Base-by-base conservation (phyloP, 768 basidiomycete genomes). In the Collybia nuda region DNA sequence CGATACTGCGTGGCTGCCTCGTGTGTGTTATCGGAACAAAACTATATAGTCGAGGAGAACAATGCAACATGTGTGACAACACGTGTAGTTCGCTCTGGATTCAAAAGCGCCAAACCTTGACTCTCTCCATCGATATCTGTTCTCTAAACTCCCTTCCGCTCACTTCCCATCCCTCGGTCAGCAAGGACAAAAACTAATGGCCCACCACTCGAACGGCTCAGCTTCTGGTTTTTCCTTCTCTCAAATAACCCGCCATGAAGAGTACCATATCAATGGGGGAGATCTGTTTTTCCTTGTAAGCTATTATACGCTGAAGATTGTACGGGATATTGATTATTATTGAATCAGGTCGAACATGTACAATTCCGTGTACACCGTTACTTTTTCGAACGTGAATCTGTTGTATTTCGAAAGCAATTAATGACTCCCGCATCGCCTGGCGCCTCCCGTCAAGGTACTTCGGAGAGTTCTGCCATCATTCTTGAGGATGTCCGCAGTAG, bases 331-430 rank as follows among this genome's bases (percentile, higher is more conserved):
- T 67, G 64, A 24, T 69, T 69, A 68, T 9, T 66, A 69, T 18
- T 59, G 59, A 28, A 26, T 41, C 56, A 84, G 82, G 78, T 80
- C 18, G 79, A 81, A 51, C 74, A 78, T 42, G 65, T 70, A 28
- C 66, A 78, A 3, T 84, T 80, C 58, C 69, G 77, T 1, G 70
- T 85, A 0, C 83, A 84, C 47, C 70, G 74, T 19, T 79, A 77
- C 40, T 81, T 83, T 38, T 81, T 85, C 47, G 72, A 73, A 29
- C 62, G 67, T 22, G 80, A 85, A 35, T 82, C 80, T 0, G 49
- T 66, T 0, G 71, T 67, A 40, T 83, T 83, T 64, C 65, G 66
- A 14, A 56, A 62, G 3, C 69, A 71, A 48, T 38, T 79, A 47
- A 56, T 52, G 12, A 45, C 49, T 24, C 62, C 72, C 28, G 66